Evolutionary conservation across 2,329 filamentous ascomycete genomes (phyloP).

Genomic region (Trichoderma brevicompactum): DNA sequence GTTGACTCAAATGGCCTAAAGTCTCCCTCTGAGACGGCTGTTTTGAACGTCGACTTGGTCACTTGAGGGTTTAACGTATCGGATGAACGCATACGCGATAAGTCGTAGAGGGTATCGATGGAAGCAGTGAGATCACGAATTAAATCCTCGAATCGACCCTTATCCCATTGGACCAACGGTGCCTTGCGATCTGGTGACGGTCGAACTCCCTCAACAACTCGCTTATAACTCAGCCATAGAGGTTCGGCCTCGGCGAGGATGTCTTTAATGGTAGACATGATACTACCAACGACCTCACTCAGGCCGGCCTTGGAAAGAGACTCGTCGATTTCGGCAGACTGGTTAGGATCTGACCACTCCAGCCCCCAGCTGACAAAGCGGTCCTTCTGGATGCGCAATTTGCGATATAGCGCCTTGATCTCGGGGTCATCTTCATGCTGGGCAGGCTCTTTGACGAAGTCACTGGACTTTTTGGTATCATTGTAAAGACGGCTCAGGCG

Average conservation of each 20-base stretch:
- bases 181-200: conserved; percentile 58
- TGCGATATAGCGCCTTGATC: conserved; percentile 72
- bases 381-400: conserved; percentile 80
- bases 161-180: conserved; percentile 67
- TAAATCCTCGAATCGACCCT: conserved; percentile 73
- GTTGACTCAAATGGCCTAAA: conserved; percentile 60
- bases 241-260: conserved; percentile 76
- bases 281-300: conserved; percentile 76
- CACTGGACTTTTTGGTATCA: conserved; percentile 78
- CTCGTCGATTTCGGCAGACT: conserved; percentile 72
- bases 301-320: conserved; percentile 73
- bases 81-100: conserved; percentile 67
- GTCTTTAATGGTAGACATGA: conserved; percentile 80
- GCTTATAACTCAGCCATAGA: conserved; percentile 67
- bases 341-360: conserved; percentile 76
- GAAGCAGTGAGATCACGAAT: conserved; percentile 75
- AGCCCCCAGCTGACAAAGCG: conserved; percentile 78
- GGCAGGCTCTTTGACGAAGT: conserved; percentile 69
- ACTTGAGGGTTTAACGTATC: conserved; percentile 42
- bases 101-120: conserved; percentile 78
- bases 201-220: conserved; percentile 46
- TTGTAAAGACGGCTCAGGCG: conserved; percentile 75
- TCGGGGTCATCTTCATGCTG: conserved; percentile 70
- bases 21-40: conserved; percentile 47
- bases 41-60: conserved; percentile 41